Percentiles rank a stretch among this genome's conserved stretches.
Conservation (phyloP, 495 filamentous ascomycete genomes). For the Pseudevernia furfuracea region DNA sequence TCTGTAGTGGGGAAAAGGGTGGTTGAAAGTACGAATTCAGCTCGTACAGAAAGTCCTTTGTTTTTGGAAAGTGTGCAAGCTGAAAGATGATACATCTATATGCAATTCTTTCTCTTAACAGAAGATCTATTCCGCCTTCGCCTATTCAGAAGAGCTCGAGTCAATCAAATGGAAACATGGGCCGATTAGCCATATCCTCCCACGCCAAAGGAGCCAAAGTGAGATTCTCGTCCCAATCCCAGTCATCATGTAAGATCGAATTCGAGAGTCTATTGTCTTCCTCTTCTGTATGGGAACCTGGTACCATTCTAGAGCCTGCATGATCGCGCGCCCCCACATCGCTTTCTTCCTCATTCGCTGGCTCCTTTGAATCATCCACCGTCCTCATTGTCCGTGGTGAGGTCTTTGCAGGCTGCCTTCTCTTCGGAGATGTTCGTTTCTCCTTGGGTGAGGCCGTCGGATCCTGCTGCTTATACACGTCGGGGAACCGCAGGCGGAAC, state of each 20-base stretch:
- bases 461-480: constrained; percentile 46
- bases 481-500: constrained; percentile 71
- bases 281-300: constrained; percentile 14
- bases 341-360: constrained; percentile 3
- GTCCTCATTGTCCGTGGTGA: background rate
- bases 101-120: constrained; percentile 43
- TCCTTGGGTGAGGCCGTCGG: background rate
- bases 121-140: background rate
- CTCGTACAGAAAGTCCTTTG: background rate
- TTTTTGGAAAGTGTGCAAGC: constrained; percentile 27
- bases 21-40: background rate
- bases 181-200: constrained; percentile 26
- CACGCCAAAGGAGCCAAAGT: constrained; percentile 25
- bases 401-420: background rate
- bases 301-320: background rate
- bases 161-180: constrained; percentile 24
- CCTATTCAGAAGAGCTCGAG: background rate
- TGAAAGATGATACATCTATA: constrained; percentile 32
- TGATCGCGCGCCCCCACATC: constrained; percentile 1
- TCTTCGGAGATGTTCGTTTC: constrained; percentile 2
- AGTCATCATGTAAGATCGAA: constrained; percentile 16
- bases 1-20: background rate
- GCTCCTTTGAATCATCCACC: background rate
- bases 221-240: constrained; percentile 25
- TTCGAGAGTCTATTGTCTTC: constrained; percentile 16